These are phyloP conservation scores for Ceratocystis cacaofunesta DNA, from an alignment of 2,329 filamentous ascomycete species.

Conservation along the genomic window DNA sequence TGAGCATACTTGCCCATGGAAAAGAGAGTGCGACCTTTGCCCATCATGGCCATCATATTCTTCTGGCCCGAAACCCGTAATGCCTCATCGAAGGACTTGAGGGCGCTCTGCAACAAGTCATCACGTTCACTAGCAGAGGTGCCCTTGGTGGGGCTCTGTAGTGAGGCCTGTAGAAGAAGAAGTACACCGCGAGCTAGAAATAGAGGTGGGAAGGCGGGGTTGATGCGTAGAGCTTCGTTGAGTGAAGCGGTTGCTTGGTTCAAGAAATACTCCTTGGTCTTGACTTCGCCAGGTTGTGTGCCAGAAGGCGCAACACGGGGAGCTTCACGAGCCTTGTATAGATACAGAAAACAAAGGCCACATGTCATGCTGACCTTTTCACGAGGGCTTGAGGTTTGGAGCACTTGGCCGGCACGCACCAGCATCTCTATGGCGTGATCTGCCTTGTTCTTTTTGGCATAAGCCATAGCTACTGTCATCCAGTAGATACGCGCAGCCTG, in stretches of 20 bases:
- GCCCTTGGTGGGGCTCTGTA: constrained; percentile 50
- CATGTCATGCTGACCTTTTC: constrained; percentile 76
- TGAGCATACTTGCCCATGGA: constrained; percentile 77
- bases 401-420: constrained; percentile 57
- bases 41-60: constrained; percentile 86
- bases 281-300: constrained; percentile 49
- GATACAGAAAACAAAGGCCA: constrained; percentile 78
- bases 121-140: constrained; percentile 41
- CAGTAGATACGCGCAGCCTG: constrained; percentile 81
- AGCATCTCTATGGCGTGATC: constrained; percentile 67
- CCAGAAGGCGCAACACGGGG: constrained; percentile 48
- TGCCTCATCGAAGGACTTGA: constrained; percentile 92
- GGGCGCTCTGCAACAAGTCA: constrained; percentile 67
- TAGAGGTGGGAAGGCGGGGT: constrained; percentile 79
- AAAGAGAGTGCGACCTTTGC: constrained; percentile 74
- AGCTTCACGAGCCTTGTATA: constrained; percentile 77
- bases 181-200: constrained; percentile 85
- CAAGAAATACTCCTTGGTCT: constrained; percentile 87
- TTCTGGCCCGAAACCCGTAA: constrained; percentile 68
- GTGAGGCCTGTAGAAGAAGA: constrained; percentile 71
- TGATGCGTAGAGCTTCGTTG: constrained; percentile 90
- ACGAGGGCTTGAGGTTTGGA: constrained; percentile 55
- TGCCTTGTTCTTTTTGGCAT: constrained; percentile 88
- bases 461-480: constrained; percentile 95
- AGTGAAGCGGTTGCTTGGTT: constrained; percentile 79